phyloP scores from a whole-genome alignment of 257 asterid genomes.

The Forsythia suspensa region DNA sequence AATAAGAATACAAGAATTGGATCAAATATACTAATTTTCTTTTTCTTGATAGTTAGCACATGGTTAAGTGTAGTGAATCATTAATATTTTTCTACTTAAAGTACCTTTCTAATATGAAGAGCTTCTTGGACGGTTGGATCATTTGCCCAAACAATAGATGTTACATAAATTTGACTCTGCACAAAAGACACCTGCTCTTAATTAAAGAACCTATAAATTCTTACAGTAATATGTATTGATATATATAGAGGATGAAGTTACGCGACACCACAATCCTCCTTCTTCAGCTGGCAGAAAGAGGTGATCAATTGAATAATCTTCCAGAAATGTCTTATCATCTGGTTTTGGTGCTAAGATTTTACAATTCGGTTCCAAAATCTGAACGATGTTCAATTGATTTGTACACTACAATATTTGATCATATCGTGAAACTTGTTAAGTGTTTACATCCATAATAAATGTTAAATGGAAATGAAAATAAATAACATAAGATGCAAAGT shows the following conservation, averaged over 20 bases:
- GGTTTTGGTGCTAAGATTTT: conserved; percentile 17
- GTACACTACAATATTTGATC: conserved; percentile 31
- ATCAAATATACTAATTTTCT: not conserved
- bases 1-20: too few species aligned
- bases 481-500: not conserved
- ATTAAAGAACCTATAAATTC: too few species aligned
- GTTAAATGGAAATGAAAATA: not conserved
- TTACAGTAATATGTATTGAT: too few species aligned
- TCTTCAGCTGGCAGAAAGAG: conserved; percentile 17
- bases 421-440: not conserved
- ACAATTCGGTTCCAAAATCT: conserved; percentile 49
- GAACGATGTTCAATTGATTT: not conserved
- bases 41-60: not conserved
- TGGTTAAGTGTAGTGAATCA: not conserved
- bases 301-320: conserved; percentile 22
- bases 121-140: conserved; percentile 25
- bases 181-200: not conserved
- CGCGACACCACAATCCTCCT: conserved; percentile 35
- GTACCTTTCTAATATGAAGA: conserved; percentile 27
- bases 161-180: not conserved
- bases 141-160: conserved; percentile 19
- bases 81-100: too few species aligned
- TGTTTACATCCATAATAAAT: not conserved
- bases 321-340: not conserved
- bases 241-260: conserved; percentile 3